A percentile compares a stretch with the other conserved stretches of the same genome.
Evolutionary conservation across 768 basidiomycete genomes (phyloP).

Genomic region (Porpolomopsis calyptriformis): DNA sequence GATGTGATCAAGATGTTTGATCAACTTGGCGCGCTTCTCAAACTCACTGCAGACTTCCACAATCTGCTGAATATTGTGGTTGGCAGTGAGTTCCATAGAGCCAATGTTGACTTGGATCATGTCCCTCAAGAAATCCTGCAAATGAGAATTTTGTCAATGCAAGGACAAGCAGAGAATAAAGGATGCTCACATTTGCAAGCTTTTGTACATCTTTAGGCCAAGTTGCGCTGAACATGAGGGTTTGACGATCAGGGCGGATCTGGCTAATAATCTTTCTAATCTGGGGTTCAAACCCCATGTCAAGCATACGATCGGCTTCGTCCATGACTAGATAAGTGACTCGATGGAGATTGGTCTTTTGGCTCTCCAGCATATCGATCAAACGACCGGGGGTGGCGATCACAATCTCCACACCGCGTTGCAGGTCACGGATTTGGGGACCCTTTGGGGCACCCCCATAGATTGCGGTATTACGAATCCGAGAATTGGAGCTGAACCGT

Average conservation of each 20-base stretch:
- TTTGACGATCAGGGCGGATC: slow-evolving; percentile 96
- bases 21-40: slow-evolving; percentile 91
- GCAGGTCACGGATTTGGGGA: slow-evolving; percentile 94
- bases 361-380: slow-evolving; percentile 96
- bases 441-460: slow-evolving; percentile 99
- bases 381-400: slow-evolving; percentile 99
- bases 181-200: slow-evolving; percentile 62
- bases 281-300: slow-evolving; percentile 99
- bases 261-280: slow-evolving; percentile 97
- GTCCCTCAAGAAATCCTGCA: slow-evolving; percentile 86
- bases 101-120: slow-evolving; percentile 99
- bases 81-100: slow-evolving; percentile 95
- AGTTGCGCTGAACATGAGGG: slow-evolving; percentile 98
- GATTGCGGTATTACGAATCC: slow-evolving; percentile 96
- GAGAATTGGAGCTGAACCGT: slow-evolving; percentile 61
- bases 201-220: slow-evolving; percentile 99
- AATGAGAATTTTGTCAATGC: slow-evolving; percentile 1
- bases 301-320: slow-evolving; percentile 99
- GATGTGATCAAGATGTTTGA: slow-evolving; percentile 96
- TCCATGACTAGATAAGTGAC: slow-evolving; percentile 99
- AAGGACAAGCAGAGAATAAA: neutral
- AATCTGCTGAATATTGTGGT: slow-evolving; percentile 94
- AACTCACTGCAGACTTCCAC: slow-evolving; percentile 96
- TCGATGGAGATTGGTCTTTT: slow-evolving; percentile 92
- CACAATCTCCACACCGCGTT: slow-evolving; percentile 93